Conservation (phyloP, 768 basidiomycete genomes). For the Megacollybia marginata region DNA sequence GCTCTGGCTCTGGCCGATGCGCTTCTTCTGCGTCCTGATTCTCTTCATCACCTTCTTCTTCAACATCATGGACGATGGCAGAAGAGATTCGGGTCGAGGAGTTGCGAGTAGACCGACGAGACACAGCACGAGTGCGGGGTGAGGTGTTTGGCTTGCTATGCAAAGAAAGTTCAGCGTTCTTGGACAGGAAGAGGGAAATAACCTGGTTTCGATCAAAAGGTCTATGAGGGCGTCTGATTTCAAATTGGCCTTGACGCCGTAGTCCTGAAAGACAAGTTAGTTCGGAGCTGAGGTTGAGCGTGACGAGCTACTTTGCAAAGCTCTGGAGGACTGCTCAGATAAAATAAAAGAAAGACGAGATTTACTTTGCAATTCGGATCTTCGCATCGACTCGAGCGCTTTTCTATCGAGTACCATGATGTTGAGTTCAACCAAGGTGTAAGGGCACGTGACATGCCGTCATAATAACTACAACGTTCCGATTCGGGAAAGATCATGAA, state of each 20-base stretch:
- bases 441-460: background rate
- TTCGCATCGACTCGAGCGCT: conserved; percentile 37
- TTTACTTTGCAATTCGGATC: conserved; percentile 20
- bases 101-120: conserved; percentile 28
- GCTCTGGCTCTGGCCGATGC: conserved; percentile 11
- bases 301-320: conserved; percentile 58
- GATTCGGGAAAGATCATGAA: background rate
- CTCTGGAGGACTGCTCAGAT: conserved; percentile 28
- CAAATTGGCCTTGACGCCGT: conserved; percentile 76
- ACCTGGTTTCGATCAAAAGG: conserved; percentile 56
- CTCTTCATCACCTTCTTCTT: conserved; percentile 31
- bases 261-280: conserved; percentile 39
- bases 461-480: too few species aligned
- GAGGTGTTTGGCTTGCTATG: conserved; percentile 15
- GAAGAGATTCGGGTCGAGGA: conserved; percentile 30
- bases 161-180: conserved; percentile 4
- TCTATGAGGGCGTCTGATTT: conserved; percentile 77
- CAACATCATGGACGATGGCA: conserved; percentile 42
- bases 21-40: conserved; percentile 15
- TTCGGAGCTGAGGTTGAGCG: background rate
- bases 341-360: too few species aligned
- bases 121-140: conserved; percentile 25
- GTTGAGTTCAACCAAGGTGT: conserved; percentile 20
- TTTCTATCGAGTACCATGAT: conserved; percentile 33
- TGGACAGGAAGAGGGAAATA: conserved; percentile 10